Base-by-base conservation (phyloP, 1,139 yeast genomes). In the Kurtzmaniella quercitrusa region DNA sequence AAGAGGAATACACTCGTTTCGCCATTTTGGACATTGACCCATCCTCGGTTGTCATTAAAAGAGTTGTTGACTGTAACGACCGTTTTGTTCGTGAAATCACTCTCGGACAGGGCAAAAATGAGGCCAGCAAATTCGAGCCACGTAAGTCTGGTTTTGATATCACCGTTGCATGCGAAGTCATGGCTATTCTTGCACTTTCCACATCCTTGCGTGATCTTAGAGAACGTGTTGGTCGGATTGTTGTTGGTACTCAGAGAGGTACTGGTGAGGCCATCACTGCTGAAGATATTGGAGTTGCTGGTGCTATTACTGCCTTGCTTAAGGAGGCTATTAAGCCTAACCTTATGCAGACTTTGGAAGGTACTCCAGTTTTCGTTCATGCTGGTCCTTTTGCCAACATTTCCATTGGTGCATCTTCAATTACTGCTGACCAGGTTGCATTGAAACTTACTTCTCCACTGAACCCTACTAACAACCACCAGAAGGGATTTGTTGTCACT, bases 371-470 rank as follows among this genome's bases (percentile, higher is more conserved):
- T 15, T 76, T 85, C 60, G 88, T 85, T 22, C 94, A 85, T 56
- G 93, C 93, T 28, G 94, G 94, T 47, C 94, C 94, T 42, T 85
- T 85, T 60, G 94, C 94, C 51, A 85, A 85, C 63, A 85, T 85
- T 49, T 84, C 93, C 20, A 85, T 85, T 57, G 94, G 94, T 56
- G 89, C 93, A 14, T 83, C 89, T 1, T 84, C 93, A 17, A 87
- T 84, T 36, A 74, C 84, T 57, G 91, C 93, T 39, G 94, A 85
- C 58, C 76, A 77, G 57, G 67, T 85, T 54, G 91, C 88, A 3
- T 69, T 85, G 61, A 83, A 84, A 56, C 68, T 85, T 53, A 67
- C 78, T n/a, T 64, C 76, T 33, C 72, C 78, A 23, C 61, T 75
- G 17, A 66, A 69, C 52, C 74, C 76, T 23, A 68, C 63, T 44